Base-by-base conservation (phyloP, 768 basidiomycete genomes). In the Kockovaella imperatae region DNA sequence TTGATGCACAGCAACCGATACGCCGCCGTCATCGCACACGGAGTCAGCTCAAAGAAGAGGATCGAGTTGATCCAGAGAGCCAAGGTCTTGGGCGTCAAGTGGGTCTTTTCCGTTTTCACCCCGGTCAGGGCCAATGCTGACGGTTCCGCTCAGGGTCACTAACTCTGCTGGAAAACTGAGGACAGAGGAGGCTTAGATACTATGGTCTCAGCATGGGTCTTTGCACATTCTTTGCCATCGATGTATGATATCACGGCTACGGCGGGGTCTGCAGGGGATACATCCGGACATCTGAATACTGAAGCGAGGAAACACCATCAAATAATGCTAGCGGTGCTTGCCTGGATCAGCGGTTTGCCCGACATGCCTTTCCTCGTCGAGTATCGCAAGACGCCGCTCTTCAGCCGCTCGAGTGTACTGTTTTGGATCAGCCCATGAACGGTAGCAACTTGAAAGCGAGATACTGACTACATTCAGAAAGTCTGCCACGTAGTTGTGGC, bases 1-100 rank as follows among this genome's bases (percentile, higher is more conserved):
- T 78, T 96, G 44, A 91, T 96, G 89, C 91, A 96, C 81, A 91
- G 88, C 81, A 87, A 87, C 78, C 83, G 76, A 66, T 97, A 84
- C 71, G 83, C 90, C 41, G 95, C 90, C 45, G 88, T 93, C 73
- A 89, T 99, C 63, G 95, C 95, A 44, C 91, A 95, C 79, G 83
- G 81, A 60, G 90, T 99, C 57, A 87, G 84, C 76, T 86, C 86
- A 78, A 84, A 87, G 72, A 96, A 97, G 79, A 86, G 95, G 61
- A 82, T 83, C 46, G 75, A 79, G 49, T 90, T 99, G 62, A 75
- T 97, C 42, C 88, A 91, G 75, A 80, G 90, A 84, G 74, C 74
- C 31, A 72, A 71, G 68, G 73, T 74, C 43, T 53, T 73, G 60
- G 83, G 84, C 50, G 77, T 97, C 74, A 96, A 91, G 71, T 69